A percentile compares a stretch with the other conserved stretches of the same genome.
Conservation (phyloP, 495 filamentous ascomycete species). For the Pyronema domesticum region DNA sequence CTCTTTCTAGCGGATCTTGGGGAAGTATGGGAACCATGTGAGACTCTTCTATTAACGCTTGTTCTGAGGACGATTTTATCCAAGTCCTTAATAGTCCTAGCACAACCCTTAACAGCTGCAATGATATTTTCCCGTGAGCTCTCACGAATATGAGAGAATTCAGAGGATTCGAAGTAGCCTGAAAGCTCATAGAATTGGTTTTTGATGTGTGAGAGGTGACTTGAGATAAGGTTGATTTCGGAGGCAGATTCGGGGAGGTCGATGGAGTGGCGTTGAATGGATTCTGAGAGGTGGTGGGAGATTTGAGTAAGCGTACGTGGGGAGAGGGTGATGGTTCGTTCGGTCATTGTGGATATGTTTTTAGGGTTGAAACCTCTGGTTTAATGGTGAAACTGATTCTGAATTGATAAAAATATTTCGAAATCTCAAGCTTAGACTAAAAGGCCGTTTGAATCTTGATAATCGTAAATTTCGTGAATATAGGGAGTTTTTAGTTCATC, state of each 20-base stretch:
- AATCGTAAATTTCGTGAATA: neutral
- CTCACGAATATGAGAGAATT: constrained; percentile 21
- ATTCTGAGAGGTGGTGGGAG: constrained; percentile 15
- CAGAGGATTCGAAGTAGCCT: constrained; percentile 12
- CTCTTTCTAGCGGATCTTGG: neutral
- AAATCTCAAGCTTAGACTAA: neutral
- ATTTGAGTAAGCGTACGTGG: constrained; percentile 14
- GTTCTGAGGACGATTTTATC: constrained; percentile 22
- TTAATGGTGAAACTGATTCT: neutral
- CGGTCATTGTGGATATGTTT: constrained; percentile 19
- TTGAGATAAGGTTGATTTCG: constrained; percentile 16
- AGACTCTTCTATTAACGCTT: neutral
- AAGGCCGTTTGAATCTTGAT: neutral
- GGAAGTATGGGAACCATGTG: neutral
- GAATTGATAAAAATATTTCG: constrained; percentile 2
- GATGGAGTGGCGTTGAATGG: constrained; percentile 14
- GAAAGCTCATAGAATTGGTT: constrained; percentile 15
- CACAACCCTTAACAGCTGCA: constrained; percentile 32
- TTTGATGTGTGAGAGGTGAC: constrained; percentile 18
- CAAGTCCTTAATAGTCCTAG: constrained; percentile 32
- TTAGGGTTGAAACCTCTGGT: no score
- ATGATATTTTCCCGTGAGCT: constrained; percentile 24
- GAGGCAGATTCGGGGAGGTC: constrained; percentile 20
- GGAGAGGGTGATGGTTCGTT: constrained; percentile 15
- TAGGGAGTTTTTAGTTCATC: constrained; percentile 4